Evolutionary conservation across 1,284 basidiomycete species (phyloP).

Genomic region (Malassezia vespertilionis): DNA sequence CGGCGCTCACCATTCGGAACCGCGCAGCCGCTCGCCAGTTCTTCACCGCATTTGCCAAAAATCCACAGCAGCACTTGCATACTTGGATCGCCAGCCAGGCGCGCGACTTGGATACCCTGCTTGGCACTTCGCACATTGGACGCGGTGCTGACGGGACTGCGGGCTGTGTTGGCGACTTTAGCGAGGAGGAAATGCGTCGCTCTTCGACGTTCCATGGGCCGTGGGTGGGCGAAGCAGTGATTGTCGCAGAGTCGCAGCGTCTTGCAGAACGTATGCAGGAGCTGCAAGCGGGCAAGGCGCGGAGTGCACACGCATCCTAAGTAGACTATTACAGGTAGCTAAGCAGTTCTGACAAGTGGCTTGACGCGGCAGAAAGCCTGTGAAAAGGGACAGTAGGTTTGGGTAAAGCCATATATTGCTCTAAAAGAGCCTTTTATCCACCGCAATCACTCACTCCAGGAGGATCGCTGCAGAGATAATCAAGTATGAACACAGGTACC

Average conservation of each 20-base stretch:
- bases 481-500: too few species aligned
- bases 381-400: too few species aligned
- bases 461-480: too few species aligned
- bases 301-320: background rate
- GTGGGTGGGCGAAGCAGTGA: conserved; percentile 56
- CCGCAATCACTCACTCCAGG: too few species aligned
- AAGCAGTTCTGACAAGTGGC: too few species aligned
- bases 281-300: conserved; percentile 8
- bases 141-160: conserved; percentile 6
- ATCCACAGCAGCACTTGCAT: conserved; percentile 71
- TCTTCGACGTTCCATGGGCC: conserved; percentile 80
- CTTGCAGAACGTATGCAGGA: conserved; percentile 33
- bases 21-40: conserved; percentile 77
- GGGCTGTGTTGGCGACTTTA: conserved; percentile 49
- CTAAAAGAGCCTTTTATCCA: conserved; percentile 12
- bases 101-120: conserved; percentile 71
- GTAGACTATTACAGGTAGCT: too few species aligned
- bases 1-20: conserved; percentile 60
- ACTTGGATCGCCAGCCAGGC: conserved; percentile 84
- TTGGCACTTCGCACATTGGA: conserved; percentile 47
- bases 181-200: conserved; percentile 73
- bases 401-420: conserved; percentile 20
- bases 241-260: conserved; percentile 38
- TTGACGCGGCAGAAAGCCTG: too few species aligned
- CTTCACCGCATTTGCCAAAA: conserved; percentile 66